Evolutionary conservation across 116 monocot species (phyloP).

Genomic region (Zostera marina): DNA sequence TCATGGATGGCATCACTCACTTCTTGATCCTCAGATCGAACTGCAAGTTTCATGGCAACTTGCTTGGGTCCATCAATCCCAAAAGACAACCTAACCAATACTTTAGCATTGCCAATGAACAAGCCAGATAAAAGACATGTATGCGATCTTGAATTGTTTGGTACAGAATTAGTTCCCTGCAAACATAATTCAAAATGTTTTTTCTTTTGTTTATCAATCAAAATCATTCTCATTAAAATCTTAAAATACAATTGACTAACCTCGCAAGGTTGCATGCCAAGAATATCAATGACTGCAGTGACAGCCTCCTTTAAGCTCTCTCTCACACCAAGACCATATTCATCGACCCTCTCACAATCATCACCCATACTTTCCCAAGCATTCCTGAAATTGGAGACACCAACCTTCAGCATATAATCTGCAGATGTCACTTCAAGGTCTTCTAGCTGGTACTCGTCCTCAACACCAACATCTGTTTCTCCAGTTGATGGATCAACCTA

Average conservation of each 20-base stretch:
- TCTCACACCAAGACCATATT: conserved; percentile 80
- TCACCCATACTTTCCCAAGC: conserved; percentile 83
- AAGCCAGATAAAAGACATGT: conserved; percentile 77
- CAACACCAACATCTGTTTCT: conserved; percentile 89
- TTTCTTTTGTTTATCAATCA: neutral
- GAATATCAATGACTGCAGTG: conserved; percentile 67
- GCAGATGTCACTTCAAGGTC: conserved; percentile 77
- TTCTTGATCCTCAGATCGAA: conserved; percentile 66
- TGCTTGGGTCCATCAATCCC: conserved; percentile 81
- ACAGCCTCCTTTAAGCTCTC: conserved; percentile 85
- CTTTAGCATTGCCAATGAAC: conserved; percentile 71
- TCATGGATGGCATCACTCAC: conserved; percentile 83
- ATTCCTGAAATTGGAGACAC: conserved; percentile 86
- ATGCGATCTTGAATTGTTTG: conserved; percentile 80
- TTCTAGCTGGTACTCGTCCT: conserved; percentile 96
- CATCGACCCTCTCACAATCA: conserved; percentile 66
- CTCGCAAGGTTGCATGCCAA: conserved; percentile 97
- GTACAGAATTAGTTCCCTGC: conserved; percentile 87
- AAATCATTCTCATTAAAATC: neutral
- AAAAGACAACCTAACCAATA: conserved; percentile 68
- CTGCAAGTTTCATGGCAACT: conserved; percentile 92
- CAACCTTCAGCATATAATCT: conserved; percentile 74
- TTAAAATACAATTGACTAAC: conserved; percentile 24
- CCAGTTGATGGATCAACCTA: conserved; percentile 84
- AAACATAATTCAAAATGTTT: neutral